A percentile compares a stretch with the other conserved stretches of the same genome.
phyloP scores from a whole-genome alignment of 2,329 filamentous ascomycete genomes.

The Xylariaceae sp. region DNA sequence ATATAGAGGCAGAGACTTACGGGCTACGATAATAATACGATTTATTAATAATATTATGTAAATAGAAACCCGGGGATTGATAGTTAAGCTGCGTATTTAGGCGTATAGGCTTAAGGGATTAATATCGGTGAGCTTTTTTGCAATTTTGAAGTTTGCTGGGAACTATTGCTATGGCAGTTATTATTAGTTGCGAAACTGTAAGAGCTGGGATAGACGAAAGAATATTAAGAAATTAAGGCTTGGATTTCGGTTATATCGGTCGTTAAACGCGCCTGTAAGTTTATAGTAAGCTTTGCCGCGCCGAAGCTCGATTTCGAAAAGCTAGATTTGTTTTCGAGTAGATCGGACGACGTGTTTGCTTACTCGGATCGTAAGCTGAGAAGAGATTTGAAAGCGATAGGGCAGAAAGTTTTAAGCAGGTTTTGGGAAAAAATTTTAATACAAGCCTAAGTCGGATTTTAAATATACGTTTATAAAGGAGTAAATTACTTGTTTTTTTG shows the following conservation, averaged over 20 bases:
- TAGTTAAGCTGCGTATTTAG: background rate
- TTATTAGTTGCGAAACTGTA: background rate
- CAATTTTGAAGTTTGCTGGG: background rate
- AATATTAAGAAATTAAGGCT: background rate
- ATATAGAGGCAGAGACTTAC: background rate
- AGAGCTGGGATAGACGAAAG: background rate
- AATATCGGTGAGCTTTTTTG: background rate
- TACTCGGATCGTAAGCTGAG: background rate
- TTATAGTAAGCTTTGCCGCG: background rate
- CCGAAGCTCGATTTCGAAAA: background rate
- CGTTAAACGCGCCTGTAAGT: background rate
- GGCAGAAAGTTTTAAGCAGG: background rate
- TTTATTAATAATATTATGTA: background rate
- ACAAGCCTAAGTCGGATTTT: background rate
- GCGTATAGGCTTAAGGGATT: background rate
- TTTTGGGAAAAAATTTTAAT: background rate
- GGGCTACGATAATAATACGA: background rate
- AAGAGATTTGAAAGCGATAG: background rate
- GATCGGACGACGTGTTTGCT: background rate
- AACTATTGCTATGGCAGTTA: background rate
- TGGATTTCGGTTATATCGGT: background rate
- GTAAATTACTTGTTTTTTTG: background rate
- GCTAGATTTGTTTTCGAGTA: background rate
- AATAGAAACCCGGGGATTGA: background rate
- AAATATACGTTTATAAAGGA: background rate